Base-by-base conservation (phyloP, 805 yeast species). In the Candida peoriensis region DNA sequence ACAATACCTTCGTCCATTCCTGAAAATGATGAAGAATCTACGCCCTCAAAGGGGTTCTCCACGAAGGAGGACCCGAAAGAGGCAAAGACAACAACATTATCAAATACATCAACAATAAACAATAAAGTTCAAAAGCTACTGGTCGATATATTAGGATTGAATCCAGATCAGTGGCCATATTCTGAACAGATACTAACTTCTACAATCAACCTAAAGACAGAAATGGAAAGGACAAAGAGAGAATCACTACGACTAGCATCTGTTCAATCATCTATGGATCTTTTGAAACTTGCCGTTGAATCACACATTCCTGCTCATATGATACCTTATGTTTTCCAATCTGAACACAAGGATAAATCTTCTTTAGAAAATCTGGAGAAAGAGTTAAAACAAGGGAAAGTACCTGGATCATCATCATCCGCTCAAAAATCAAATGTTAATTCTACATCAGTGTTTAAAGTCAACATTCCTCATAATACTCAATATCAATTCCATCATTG, bases 221-320 rank as follows among this genome's bases (percentile, higher is more conserved):
- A 66, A 34, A 65, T 65, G 39, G 70, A 66, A 39, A 52, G 50
- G 23, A 64, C 71, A 3, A 63, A 52, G 38, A 66, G 60, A 33
- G 66, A 63, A 29, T 33, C 52, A 13, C 38, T 58, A 14, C 60
- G 52, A 39, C 47, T 55, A 17, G 55, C 55, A 13, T 47, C 55
- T 12, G 51, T 61, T 5, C 44, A 52, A 3, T 50, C 59, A 4
- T 53, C 66, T 0, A 39, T 65, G n/a, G 64, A 66, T 22, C 40
- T 68, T 10, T 38, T 68, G 21, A 60, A 57, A 20, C 28, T 57
- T 15, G 66, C 68, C 2, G 53, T 58, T 20, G 43, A 54, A 6
- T 50, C 65, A 49, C 51, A 61, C 15, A 46, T 68, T 7, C 60
- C 56, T 20, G 52, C 58, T 7, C 64, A 64, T 21, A 35, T 64